Evolutionary conservation across 1,284 basidiomycete genomes (phyloP).

Genomic region (Heterobasidion occidentale): DNA sequence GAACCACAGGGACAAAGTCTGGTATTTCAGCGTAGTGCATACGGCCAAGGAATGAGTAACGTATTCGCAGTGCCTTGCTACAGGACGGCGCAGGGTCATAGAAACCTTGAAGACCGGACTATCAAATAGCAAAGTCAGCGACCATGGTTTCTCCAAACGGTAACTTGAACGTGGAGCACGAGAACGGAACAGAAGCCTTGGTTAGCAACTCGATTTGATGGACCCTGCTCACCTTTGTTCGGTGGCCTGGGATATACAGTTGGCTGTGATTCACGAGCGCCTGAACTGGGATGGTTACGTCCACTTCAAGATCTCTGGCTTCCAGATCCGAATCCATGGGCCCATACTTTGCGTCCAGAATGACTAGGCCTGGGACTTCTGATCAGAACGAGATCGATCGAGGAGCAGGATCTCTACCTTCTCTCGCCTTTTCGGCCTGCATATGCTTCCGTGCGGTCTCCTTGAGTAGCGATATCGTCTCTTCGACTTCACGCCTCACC

Average conservation of each 20-base stretch:
- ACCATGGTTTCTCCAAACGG: background rate
- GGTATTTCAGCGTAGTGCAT: constrained; percentile 72
- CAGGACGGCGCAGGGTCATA: constrained; percentile 66
- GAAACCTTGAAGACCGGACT: constrained; percentile 70
- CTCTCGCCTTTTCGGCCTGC: constrained; percentile 27
- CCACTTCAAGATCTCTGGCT: constrained; percentile 48
- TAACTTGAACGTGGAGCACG: background rate
- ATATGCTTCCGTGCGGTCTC: constrained; percentile 38
- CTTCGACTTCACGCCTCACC: constrained; percentile 46
- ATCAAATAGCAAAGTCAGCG: constrained; percentile 4
- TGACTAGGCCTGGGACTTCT: constrained; percentile 54
- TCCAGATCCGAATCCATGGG: constrained; percentile 42
- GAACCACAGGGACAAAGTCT: constrained; percentile 62
- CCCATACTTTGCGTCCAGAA: constrained; percentile 68
- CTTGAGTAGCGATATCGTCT: constrained; percentile 35
- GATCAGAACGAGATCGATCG: background rate
- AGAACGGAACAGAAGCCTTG: background rate
- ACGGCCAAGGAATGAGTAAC: constrained; percentile 71
- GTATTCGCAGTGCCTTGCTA: constrained; percentile 60
- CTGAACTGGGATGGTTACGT: constrained; percentile 79
- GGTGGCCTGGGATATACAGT: constrained; percentile 70
- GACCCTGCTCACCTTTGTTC: constrained; percentile 43
- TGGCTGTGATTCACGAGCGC: constrained; percentile 76
- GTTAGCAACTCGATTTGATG: constrained; percentile 1
- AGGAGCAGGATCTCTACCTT: constrained; percentile 15